Evolutionary conservation across 1,284 basidiomycete species (phyloP).

Genomic region (Microstroma glucosiphilum): DNA sequence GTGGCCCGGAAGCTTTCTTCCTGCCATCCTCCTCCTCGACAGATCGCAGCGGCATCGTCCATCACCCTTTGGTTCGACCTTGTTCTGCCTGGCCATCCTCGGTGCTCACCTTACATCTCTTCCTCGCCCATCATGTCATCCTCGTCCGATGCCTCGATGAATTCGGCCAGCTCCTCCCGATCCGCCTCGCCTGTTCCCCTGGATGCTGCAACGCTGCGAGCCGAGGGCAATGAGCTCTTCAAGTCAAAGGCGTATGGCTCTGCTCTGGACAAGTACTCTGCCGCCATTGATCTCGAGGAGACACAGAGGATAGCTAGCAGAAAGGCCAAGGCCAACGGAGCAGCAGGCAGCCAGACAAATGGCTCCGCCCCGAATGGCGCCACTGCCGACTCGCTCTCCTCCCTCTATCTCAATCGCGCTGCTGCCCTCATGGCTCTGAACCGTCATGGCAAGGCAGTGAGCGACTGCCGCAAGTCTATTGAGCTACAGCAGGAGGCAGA

Average conservation of each 20-base stretch:
- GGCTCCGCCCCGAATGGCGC: background rate
- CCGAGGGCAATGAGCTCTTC: slow-evolving; percentile 7
- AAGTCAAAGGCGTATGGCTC: slow-evolving; percentile 1
- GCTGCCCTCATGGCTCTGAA: slow-evolving; percentile 77
- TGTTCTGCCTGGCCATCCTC: no score
- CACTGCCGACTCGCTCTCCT: background rate
- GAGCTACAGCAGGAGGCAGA: slow-evolving; percentile 56
- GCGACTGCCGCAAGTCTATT: slow-evolving; percentile 70
- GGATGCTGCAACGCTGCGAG: slow-evolving; percentile 1
- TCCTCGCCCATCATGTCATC: no score
- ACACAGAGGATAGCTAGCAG: background rate
- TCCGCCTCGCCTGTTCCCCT: no score
- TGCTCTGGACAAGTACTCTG: slow-evolving; percentile 6
- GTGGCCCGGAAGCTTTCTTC: no score
- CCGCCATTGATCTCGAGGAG: slow-evolving; percentile 5
- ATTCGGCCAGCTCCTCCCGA: no score
- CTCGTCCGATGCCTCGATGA: no score
- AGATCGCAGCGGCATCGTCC: no score
- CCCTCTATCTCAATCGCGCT: slow-evolving; percentile 61
- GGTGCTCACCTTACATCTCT: no score
- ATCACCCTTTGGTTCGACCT: no score
- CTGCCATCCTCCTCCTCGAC: no score
- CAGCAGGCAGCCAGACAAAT: background rate
- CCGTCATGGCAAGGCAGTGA: slow-evolving; percentile 65
- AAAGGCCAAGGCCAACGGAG: background rate